A percentile compares a stretch with the other conserved stretches of the same genome.
These are phyloP conservation scores for Endoconidiophora laricicola DNA, from an alignment of 2,329 filamentous ascomycete genomes.

Conservation along the genomic window DNA sequence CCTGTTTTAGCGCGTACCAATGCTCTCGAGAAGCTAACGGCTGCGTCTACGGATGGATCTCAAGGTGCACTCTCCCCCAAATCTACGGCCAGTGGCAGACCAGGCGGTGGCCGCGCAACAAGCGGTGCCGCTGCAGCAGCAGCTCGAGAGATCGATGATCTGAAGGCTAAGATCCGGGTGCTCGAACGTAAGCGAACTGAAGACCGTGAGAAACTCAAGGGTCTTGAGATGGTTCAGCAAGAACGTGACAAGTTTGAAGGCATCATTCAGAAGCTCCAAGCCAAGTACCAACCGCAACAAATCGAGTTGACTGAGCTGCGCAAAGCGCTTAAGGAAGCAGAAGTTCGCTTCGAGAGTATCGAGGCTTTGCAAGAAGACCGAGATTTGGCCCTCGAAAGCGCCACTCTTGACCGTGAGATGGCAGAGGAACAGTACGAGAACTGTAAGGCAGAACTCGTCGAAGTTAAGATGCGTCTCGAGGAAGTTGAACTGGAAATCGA, in stretches of 20 bases:
- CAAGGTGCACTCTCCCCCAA: constrained; percentile 17
- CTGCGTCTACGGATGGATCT: constrained; percentile 5
- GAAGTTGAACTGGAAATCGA: constrained; percentile 81
- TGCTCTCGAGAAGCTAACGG: constrained; percentile 28
- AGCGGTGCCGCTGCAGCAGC: constrained; percentile 31
- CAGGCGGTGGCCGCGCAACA: constrained; percentile 20
- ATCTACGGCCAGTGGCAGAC: constrained; percentile 14
- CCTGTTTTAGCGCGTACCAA: constrained; percentile 34
- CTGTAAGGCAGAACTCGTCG: constrained; percentile 63
- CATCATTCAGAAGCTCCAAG: constrained; percentile 80
- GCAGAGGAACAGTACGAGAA: constrained; percentile 83
- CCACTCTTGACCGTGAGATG: constrained; percentile 84
- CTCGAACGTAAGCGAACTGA: constrained; percentile 77
- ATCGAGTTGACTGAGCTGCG: constrained; percentile 63
- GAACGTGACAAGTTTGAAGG: constrained; percentile 65
- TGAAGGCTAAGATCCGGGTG: constrained; percentile 73
- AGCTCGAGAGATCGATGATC: constrained; percentile 60
- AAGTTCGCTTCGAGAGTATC: constrained; percentile 41
- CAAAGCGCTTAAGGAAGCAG: constrained; percentile 60
- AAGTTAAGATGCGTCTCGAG: constrained; percentile 57
- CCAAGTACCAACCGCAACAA: constrained; percentile 73
- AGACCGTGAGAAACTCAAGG: constrained; percentile 70
- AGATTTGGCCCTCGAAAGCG: constrained; percentile 71
- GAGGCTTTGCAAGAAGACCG: constrained; percentile 60
- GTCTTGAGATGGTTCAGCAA: constrained; percentile 55